Evolutionary conservation across 441 rosid genomes (phyloP), one percentile per base, ranked within the genome.

Genomic region (Lepidium campestre): DNA sequence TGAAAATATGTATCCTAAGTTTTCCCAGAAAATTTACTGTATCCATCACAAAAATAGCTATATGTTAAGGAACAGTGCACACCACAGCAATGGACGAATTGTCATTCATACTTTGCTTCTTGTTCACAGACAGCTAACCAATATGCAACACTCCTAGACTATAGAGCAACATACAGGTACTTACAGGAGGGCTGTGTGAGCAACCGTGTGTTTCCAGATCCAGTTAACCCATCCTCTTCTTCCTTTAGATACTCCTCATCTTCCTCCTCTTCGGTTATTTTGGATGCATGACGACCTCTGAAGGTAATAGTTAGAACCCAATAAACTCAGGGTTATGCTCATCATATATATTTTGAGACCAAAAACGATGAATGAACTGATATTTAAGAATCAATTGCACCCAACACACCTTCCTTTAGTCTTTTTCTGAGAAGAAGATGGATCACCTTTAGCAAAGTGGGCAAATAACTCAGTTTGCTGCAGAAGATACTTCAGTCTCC

Each of bases 381-480:
- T 12, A 27, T 37, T 17, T 7, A 66, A 14, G 14, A 27, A 64
- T 19, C 19, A 44, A 46, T 29, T 37, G 10, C 47, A 44, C 23
- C 39, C 32, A 41, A 8, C 56, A 23, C 78, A 91, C 99, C 94
- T 94, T 80, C 99, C 99, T 78, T 88, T 94, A 3, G 55, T 70
- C 78, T 83, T 90, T 80, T 85, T 92, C 77, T 81, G 91, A 1
- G 94, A 72, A 39, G 96, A 63, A 14, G 97, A 82, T 27, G 82
- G 86, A 68, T 85, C 93, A 29, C 85, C 87, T 83, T 91, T 94
- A 12, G 98, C 93, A 88, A 91, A 94, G 70, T 94, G 98, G 48
- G 98, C 93, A 81, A 94, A 91, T 68, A 94, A 79, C 90, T 94
- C 99, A 1, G 99, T 94, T 70, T 91, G 99, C 83, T 94, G 94